Evolutionary conservation across 768 basidiomycete genomes (phyloP), one percentile per base, ranked within the genome.

Genomic region (Amanita polypyramis): DNA sequence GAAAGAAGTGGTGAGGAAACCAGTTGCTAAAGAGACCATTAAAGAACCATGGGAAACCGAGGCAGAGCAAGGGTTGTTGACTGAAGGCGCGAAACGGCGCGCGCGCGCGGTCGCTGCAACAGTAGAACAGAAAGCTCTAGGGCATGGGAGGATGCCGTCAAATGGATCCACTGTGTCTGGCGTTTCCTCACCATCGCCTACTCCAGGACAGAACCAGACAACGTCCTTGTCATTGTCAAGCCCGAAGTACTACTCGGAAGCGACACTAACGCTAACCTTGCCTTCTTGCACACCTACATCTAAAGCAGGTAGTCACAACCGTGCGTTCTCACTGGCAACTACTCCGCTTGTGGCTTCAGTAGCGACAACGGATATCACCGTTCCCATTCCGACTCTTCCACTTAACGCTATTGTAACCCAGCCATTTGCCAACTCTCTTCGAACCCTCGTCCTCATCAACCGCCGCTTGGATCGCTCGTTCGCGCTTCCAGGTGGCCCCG

Each of bases 21-120:
- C 54, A 4, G 49, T 56, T 15, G 51, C 54, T 19, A 62, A 64
- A 43, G 71, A 67, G 36, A 61, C 72, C 0, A 56, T 68, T 9
- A 87, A 84, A 56, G 87, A 88, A 56, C 60, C 70, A n/a, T 88
- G 85, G 85, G 87, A 89, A 54, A 70, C 84, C 25, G 85, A 86
- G 51, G 83, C 82, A 0, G 85, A 88, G 56, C 80, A 80, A 51
- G 85, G 84, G 1, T 59, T 88, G 41, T 58, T 82, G 25, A 85
- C 85, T 0, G 88, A 88, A 55, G 87, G 84, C 15, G 84, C 80
- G 14, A 76, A 73, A 54, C 67, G 85, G 30, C 73, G 82, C 15
- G 79, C 80, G 17, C 67, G 80, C 50, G 82, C 79, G 0, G 68
- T 66, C 4, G 76, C 75, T 14, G 70, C 72, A 2, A 56, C 60